Conservation (phyloP, 2,329 filamentous ascomycete genomes). For the Nemania sp. region DNA sequence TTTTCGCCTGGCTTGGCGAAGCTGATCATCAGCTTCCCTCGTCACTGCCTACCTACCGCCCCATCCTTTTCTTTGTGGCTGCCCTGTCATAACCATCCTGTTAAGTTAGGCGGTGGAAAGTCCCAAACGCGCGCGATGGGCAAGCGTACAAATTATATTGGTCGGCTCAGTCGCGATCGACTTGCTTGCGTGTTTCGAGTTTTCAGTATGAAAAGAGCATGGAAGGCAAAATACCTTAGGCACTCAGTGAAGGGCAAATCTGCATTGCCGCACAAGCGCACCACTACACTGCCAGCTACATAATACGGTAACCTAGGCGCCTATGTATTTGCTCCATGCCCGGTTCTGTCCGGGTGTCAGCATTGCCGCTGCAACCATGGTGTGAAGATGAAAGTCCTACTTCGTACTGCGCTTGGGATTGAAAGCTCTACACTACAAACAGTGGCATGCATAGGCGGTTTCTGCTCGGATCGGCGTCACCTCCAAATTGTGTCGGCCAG, state of each 20-base stretch:
- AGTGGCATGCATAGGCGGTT: too few species aligned
- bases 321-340: not conserved
- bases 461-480: conserved; percentile 22
- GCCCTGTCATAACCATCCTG: not conserved
- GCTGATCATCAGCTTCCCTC: conserved; percentile 19
- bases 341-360: not conserved
- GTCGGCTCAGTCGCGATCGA: not conserved
- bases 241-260: not conserved
- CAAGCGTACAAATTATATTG: not conserved
- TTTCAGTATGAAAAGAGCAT: not conserved
- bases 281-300: not conserved
- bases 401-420: conserved; percentile 11
- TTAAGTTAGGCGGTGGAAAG: too few species aligned
- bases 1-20: conserved; percentile 17
- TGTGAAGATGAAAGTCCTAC: conserved; percentile 18
- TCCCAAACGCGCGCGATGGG: too few species aligned
- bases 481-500: conserved; percentile 22
- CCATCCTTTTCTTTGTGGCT: not conserved
- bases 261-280: not conserved
- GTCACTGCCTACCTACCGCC: conserved; percentile 14
- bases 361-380: not conserved
- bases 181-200: not conserved
- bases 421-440: conserved; percentile 12
- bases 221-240: not conserved
- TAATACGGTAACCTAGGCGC: too few species aligned